Conservation (phyloP, 169 alveolate genomes). For the Babesia caballi region DNA sequence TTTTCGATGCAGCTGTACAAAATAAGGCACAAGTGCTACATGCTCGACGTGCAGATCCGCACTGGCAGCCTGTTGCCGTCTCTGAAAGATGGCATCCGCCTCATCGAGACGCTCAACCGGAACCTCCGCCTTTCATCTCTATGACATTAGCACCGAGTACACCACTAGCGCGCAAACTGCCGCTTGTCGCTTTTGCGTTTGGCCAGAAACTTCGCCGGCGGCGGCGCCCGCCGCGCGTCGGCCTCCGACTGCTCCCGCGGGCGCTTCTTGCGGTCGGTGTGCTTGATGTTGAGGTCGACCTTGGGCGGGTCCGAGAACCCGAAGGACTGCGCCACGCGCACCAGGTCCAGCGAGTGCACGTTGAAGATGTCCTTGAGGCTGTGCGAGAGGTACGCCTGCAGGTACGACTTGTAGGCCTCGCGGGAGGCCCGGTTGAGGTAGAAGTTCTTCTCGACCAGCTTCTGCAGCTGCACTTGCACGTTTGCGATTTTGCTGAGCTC, state of each 20-base stretch:
- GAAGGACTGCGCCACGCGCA: conserved; percentile 90
- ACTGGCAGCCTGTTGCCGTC: conserved; percentile 25
- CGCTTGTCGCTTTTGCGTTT: conserved; percentile 50
- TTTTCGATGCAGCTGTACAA: conserved; percentile 51
- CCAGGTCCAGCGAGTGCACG: conserved; percentile 93
- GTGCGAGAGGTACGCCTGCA: conserved; percentile 94
- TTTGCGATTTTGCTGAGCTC: conserved; percentile 94
- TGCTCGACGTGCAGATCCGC: conserved; percentile 35
- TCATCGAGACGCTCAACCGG: background rate
- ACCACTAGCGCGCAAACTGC: conserved; percentile 57
- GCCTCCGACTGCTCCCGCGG: background rate
- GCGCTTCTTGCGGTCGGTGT: conserved; percentile 63
- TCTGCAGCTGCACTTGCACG: conserved; percentile 94
- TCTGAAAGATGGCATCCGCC: background rate
- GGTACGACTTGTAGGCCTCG: conserved; percentile 95
- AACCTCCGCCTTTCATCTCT: background rate
- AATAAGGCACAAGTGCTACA: conserved; percentile 32
- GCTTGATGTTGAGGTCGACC: conserved; percentile 91
- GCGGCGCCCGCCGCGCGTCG: background rate
- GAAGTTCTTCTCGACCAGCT: conserved; percentile 95
- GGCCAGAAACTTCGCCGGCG: background rate
- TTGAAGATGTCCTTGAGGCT: conserved; percentile 94
- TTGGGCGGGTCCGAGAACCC: conserved; percentile 95
- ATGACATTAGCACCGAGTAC: background rate
- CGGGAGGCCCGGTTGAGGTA: conserved; percentile 93